Evolutionary conservation across 441 rosid species (phyloP).

Genomic region (Gossypium aridum): DNA sequence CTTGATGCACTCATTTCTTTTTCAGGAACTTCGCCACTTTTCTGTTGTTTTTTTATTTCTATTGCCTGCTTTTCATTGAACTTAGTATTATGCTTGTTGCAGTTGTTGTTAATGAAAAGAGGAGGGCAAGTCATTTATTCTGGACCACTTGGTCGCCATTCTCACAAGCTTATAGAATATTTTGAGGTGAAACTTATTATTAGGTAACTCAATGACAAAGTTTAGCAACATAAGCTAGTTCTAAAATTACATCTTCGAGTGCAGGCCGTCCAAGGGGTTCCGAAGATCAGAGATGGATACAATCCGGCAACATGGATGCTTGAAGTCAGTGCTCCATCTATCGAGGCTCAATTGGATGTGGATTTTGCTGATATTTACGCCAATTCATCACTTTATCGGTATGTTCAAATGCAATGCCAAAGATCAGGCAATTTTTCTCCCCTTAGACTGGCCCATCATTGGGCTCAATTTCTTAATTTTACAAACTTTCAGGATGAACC

Average conservation of each 20-base stretch:
- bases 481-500: conserved; percentile 47
- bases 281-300: conserved; percentile 59
- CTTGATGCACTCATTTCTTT: neutral
- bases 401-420: conserved; percentile 23
- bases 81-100: conserved; percentile 16
- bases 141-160: conserved; percentile 65
- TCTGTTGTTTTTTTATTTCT: neutral
- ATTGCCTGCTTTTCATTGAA: neutral
- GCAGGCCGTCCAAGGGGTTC: conserved; percentile 67
- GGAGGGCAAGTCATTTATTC: conserved; percentile 86
- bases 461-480: neutral
- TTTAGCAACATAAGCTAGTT: neutral
- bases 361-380: conserved; percentile 72
- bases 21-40: neutral
- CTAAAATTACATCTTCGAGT: conserved; percentile 2
- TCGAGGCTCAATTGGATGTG: conserved; percentile 53
- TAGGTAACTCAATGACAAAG: neutral
- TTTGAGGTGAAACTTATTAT: conserved; percentile 43
- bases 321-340: conserved; percentile 53
- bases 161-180: conserved; percentile 72
- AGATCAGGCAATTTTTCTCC: neutral
- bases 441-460: neutral
- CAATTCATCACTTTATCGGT: conserved; percentile 41
- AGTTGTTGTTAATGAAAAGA: conserved; percentile 82
- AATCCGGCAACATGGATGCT: conserved; percentile 98